phyloP scores from a whole-genome alignment of 495 filamentous ascomycete genomes.

The Cetradonia linearis region DNA sequence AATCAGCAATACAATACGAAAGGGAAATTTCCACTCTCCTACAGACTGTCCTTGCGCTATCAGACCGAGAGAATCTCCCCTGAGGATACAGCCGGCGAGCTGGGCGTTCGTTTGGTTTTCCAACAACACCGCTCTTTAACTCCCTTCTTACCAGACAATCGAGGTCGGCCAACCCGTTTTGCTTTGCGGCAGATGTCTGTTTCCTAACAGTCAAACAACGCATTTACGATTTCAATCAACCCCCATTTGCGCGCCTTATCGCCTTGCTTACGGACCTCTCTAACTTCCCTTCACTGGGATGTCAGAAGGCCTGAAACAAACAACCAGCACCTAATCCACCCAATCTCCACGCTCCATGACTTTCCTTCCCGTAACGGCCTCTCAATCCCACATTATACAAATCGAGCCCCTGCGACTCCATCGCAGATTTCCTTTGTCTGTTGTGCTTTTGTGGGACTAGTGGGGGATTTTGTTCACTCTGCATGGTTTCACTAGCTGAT shows the following conservation, averaged over 20 bases:
- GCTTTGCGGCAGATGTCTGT: background rate
- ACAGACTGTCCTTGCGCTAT: conserved; percentile 29
- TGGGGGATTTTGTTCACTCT: background rate
- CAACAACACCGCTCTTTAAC: conserved; percentile 27
- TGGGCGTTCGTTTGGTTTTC: conserved; percentile 13
- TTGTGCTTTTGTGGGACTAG: no score
- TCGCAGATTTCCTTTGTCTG: background rate
- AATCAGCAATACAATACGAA: conserved; percentile 23
- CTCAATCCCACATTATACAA: background rate
- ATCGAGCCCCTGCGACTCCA: background rate
- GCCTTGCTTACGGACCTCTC: conserved; percentile 6
- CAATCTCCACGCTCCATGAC: background rate
- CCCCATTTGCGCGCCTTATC: background rate
- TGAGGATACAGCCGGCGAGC: conserved; percentile 22
- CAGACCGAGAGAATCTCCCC: conserved; percentile 22
- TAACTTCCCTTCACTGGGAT: background rate
- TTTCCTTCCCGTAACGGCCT: background rate
- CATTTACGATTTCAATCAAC: conserved; percentile 19
- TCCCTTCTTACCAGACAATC: conserved; percentile 30
- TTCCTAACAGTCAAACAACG: conserved; percentile 10
- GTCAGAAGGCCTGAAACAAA: conserved; percentile 2
- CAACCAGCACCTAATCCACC: conserved; percentile 24
- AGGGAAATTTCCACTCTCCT: conserved; percentile 29
- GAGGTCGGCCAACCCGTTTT: conserved; percentile 38
- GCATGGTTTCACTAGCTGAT: background rate